These are phyloP conservation scores for Cyberlindnera lachancei DNA, from an alignment of 805 yeast species.

Conservation along the genomic window DNA sequence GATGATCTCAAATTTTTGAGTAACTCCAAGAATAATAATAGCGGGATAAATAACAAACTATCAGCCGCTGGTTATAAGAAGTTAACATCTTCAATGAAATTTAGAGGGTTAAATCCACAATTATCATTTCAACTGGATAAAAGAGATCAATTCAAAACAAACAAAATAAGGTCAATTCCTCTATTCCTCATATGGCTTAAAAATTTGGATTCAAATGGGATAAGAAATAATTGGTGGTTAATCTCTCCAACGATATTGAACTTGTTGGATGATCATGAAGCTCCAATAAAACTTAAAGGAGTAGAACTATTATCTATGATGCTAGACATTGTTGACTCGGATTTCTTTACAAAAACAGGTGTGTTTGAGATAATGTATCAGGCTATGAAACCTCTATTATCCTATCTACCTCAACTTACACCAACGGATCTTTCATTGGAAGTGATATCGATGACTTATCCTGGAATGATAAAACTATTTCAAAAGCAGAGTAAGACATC, in stretches of 20 bases:
- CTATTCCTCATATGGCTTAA: constrained; percentile 5
- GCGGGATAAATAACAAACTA: too few relatives aligned
- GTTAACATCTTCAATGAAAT: not conserved
- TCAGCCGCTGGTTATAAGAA: constrained; percentile 18
- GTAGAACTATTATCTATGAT: constrained; percentile 11
- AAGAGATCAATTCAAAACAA: constrained; percentile 13
- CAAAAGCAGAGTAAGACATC: constrained; percentile 1
- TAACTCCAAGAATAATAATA: too few relatives aligned
- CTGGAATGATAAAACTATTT: constrained; percentile 13
- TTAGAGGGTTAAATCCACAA: constrained; percentile 10
- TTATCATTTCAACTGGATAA: constrained; percentile 8
- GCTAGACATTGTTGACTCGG: constrained; percentile 11
- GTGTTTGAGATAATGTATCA: constrained; percentile 13
- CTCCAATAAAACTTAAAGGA: constrained; percentile 18
- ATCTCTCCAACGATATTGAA: constrained; percentile 21
- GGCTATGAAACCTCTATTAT: constrained; percentile 16
- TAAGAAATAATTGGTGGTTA: constrained; percentile 20
- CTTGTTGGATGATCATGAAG: constrained; percentile 23
- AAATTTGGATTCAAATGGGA: not conserved
- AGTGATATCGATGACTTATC: constrained; percentile 13
- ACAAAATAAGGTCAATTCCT: constrained; percentile 14
- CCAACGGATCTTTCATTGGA: constrained; percentile 12
- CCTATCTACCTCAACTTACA: constrained; percentile 21
- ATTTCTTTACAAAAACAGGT: constrained; percentile 14
- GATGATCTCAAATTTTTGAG: constrained; percentile 8